Conservation (phyloP, 1,139 yeast species). For the Geotrichum candidum region DNA sequence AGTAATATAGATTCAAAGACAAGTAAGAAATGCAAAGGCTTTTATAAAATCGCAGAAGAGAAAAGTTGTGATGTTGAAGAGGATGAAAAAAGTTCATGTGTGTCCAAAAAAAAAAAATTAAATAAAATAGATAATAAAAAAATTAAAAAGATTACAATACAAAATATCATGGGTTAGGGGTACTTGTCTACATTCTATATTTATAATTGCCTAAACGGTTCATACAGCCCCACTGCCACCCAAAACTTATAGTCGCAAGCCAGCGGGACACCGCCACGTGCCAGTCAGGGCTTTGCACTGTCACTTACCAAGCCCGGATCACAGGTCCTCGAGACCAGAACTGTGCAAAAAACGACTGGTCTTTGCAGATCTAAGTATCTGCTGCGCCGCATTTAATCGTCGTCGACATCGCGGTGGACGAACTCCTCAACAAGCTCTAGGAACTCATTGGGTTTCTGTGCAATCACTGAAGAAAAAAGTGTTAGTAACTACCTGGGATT, state of each 20-base stretch:
- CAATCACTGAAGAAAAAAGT: constrained; percentile 20
- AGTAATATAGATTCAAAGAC: not conserved
- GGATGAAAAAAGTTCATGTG: not conserved
- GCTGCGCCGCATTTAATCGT: constrained; percentile 4
- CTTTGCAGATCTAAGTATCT: not conserved
- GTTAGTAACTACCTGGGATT: not conserved
- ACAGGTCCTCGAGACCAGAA: not conserved
- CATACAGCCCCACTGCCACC: no score
- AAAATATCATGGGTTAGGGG: no score
- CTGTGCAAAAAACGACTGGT: not conserved
- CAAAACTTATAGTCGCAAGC: not conserved
- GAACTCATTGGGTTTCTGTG: constrained; percentile 30
- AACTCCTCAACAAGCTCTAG: constrained; percentile 13
- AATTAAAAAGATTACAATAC: not conserved
- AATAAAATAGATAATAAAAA: not conserved
- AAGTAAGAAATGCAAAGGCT: not conserved
- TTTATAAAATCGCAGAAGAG: not conserved
- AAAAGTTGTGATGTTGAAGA: not conserved
- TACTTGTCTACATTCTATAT: not conserved
- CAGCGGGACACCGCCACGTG: not conserved
- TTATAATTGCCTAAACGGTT: not conserved
- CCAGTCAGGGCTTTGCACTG: not conserved
- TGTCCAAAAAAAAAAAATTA: not conserved
- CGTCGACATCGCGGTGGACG: constrained; percentile 13
- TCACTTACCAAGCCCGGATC: not conserved